Evolutionary conservation across 1,284 basidiomycete genomes (phyloP), one percentile per base, ranked within the genome.

Genomic region (Sparassis latifolia): DNA sequence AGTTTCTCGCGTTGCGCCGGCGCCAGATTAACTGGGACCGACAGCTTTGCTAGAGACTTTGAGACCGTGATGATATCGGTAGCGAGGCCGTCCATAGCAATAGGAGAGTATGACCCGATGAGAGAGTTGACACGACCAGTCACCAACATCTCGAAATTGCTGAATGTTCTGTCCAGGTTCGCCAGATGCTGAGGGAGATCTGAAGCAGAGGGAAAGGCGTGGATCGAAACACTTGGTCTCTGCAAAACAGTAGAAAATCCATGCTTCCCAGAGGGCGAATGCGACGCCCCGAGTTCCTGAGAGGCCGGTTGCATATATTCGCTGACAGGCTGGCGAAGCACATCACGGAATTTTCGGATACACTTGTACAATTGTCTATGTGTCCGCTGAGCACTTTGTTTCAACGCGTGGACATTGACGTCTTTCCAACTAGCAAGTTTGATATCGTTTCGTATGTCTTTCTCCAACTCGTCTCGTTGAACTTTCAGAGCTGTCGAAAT

Each of bases 401-500:
- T 91, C 56, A 99, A 77, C 3, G 97, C 94, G 57, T 92, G 89
- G 7, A 99, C 88, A 62, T 99, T 99, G 63, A 96, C 77, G 64
- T 99, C 97, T 67, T 91, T 96, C 97, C 97, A 99, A 62, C 93
- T 97, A 0, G 97, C 97, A 39, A 99, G 77, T 66, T 93, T 94
- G 75, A 99, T 89, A 64, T 92, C 89, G 49, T 82, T 84, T 52
- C 77, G 79, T 49, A 99, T 80, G 49, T 96, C 89, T 60, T 85
- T 87, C 69, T 97, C 92, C 42, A 97, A 67, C 1, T 65, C 65
- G 2, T 67, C 69, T 51, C 86, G 81, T 65, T 92, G 84, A 6
- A 75, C 68, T 3, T 64, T 58, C n/a, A 97, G 69, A 5, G 73
- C 74, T 5, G 69, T 63, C 5, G 69, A 62, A 37, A 97, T 67